These are phyloP conservation scores for Apophysomyces ossiformis DNA, from an alignment of 371 early-diverging fungal genomes.

Conservation along the genomic window DNA sequence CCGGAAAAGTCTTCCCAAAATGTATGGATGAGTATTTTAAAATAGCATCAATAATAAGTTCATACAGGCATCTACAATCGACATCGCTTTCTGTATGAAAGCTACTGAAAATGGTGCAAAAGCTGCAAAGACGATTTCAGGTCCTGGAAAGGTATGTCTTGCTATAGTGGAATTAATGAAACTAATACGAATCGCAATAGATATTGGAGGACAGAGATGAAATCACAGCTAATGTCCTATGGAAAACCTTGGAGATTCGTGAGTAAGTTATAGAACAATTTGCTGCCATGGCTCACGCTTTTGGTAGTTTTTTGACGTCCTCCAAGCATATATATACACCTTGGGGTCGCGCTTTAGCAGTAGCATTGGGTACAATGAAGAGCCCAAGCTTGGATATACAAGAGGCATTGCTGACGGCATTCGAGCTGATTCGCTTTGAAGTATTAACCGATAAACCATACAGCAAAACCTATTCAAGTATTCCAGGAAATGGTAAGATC, in stretches of 20 bases:
- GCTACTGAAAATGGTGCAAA: conserved; percentile 40
- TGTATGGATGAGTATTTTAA: conserved; percentile 17
- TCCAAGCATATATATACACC: conserved; percentile 52
- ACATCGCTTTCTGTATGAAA: conserved; percentile 49
- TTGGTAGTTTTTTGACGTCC: conserved; percentile 48
- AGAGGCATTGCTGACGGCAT: conserved; percentile 62
- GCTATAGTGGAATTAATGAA: too few relatives aligned
- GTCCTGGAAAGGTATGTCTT: conserved; percentile 26
- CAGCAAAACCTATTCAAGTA: conserved; percentile 53
- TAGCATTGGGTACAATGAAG: conserved; percentile 25
- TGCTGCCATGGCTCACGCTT: background rate
- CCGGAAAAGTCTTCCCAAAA: conserved; percentile 40
- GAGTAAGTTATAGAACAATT: conserved; percentile 35
- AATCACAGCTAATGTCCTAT: conserved; percentile 54
- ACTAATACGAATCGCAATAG: conserved; percentile 14
- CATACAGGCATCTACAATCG: conserved; percentile 35
- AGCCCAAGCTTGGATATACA: conserved; percentile 35
- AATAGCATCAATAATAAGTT: background rate
- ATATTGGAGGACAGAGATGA: conserved; percentile 51
- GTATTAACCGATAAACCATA: conserved; percentile 58
- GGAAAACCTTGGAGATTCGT: conserved; percentile 58
- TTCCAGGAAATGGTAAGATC: conserved; percentile 43
- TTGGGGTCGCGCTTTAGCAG: conserved; percentile 52
- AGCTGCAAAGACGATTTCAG: conserved; percentile 45
- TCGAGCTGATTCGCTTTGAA: conserved; percentile 65